Evolutionary conservation across 352 stramenopile species (phyloP), one percentile per base, ranked within the genome.

Genomic region (Paralagenidium karlingii): DNA sequence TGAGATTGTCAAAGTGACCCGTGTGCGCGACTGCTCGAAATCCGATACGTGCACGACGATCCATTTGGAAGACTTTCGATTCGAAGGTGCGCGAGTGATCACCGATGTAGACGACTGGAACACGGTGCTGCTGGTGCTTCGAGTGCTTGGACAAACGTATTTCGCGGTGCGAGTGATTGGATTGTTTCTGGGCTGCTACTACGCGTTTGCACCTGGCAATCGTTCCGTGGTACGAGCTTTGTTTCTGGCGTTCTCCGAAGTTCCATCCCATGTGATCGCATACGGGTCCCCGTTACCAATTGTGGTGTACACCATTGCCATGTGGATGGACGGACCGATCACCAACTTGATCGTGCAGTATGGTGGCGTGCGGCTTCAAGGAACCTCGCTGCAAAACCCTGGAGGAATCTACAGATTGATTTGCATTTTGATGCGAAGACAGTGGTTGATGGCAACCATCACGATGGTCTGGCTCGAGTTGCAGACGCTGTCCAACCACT

Each of bases 201-300:
- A 37, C n/a, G n/a, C n/a, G n/a, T n/a, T n/a, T n/a, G n/a, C n/a
- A n/a, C 10, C 37, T 5, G n/a, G n/a, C n/a, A n/a, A n/a, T n/a
- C n/a, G n/a, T n/a, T n/a, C n/a, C n/a, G n/a, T n/a, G n/a, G n/a
- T n/a, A n/a, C 15, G 8, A 2, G 25, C 37, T n/a, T 5, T 42
- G 37, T 10, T 10, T n/a, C n/a, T n/a, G n/a, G n/a, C 45, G 24
- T 13, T 55, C 30, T 8, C 20, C 5, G 28, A 38, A 18, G 39
- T 20, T n/a, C 47, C 47, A 22, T 46, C 39, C 13, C 42, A 53
- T 12, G 37, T 33, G 3, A 33, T 53, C 3, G 34, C 49, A 22
- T 53, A 51, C 15, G 48, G 42, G 31, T 47, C 34, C 2, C 40
- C 42, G 21, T 42, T 55, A 22, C 42, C 48, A 0, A 41, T 55